phyloP scores from a whole-genome alignment of 768 basidiomycete genomes.

The Hygrophorus russula region DNA sequence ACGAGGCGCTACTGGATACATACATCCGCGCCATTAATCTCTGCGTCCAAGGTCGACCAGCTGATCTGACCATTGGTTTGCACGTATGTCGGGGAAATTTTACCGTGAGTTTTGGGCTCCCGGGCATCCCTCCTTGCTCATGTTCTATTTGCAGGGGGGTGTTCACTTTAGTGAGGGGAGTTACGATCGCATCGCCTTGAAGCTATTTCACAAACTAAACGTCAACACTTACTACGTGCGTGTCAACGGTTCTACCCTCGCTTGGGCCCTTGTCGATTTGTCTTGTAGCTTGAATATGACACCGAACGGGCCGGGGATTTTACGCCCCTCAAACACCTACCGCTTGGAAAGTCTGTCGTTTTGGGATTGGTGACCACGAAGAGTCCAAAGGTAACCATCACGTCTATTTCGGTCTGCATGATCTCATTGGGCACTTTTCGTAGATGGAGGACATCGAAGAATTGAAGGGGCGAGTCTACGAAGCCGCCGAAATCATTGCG shows the following conservation, averaged over 20 bases:
- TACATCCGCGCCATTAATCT: slow-evolving; percentile 59
- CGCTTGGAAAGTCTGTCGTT: slow-evolving; percentile 34
- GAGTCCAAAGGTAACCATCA: slow-evolving; percentile 23
- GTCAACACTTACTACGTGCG: slow-evolving; percentile 44
- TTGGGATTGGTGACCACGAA: slow-evolving; percentile 42
- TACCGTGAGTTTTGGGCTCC: slow-evolving; percentile 28
- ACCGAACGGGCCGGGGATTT: slow-evolving; percentile 54
- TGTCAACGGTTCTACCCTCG: neutral
- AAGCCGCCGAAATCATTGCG: slow-evolving; percentile 40
- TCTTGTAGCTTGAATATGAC: slow-evolving; percentile 49
- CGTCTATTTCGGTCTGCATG: neutral
- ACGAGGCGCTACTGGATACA: slow-evolving; percentile 51
- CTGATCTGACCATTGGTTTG: slow-evolving; percentile 41
- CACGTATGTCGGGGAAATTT: slow-evolving; percentile 53
- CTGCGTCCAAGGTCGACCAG: slow-evolving; percentile 39
- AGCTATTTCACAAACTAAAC: slow-evolving; percentile 47
- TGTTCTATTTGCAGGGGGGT: slow-evolving; percentile 18
- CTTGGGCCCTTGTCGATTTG: neutral
- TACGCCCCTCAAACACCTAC: slow-evolving; percentile 39
- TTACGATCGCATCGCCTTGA: slow-evolving; percentile 42
- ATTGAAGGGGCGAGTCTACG: slow-evolving; percentile 38
- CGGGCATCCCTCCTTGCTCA: no score
- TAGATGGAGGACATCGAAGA: slow-evolving; percentile 40
- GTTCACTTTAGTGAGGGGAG: slow-evolving; percentile 51
- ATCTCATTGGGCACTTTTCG: no score